These are phyloP conservation scores for Annulohypoxylon maeteangense DNA, from an alignment of 495 filamentous ascomycete genomes.

Conservation along the genomic window DNA sequence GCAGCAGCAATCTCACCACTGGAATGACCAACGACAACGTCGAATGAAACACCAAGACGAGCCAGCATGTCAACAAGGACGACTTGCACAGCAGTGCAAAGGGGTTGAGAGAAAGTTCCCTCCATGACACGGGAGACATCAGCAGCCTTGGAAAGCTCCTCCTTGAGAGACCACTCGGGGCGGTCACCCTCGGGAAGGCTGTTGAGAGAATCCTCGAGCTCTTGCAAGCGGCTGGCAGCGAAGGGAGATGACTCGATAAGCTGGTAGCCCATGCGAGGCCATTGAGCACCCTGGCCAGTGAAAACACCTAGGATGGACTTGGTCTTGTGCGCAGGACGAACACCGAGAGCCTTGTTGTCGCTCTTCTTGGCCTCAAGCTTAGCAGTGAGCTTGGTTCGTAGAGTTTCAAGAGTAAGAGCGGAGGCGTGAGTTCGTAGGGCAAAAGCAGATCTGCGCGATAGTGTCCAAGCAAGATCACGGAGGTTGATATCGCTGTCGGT, in stretches of 20 bases:
- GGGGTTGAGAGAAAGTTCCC: conserved; percentile 48
- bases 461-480: conserved; percentile 12
- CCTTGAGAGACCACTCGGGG: conserved; percentile 22
- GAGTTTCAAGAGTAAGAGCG: conserved; percentile 3
- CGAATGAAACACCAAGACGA: conserved; percentile 49
- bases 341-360: conserved; percentile 3
- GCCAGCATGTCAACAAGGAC: conserved; percentile 60
- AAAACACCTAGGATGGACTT: conserved; percentile 34
- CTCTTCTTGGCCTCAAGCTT: conserved; percentile 12
- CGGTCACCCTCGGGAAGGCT: conserved; percentile 3
- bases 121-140: conserved; percentile 29
- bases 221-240: background rate
- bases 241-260: background rate
- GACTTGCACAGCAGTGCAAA: conserved; percentile 56
- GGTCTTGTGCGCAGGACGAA: conserved; percentile 13
- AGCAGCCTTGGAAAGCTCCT: conserved; percentile 24
- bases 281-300: conserved; percentile 49
- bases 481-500: conserved; percentile 8
- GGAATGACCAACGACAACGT: conserved; percentile 63
- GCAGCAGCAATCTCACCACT: conserved; percentile 59
- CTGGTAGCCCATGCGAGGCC: conserved; percentile 25
- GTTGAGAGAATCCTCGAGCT: conserved; percentile 26
- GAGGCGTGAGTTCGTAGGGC: conserved; percentile 8
- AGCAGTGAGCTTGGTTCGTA: conserved; percentile 7
- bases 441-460: conserved; percentile 12